Evolutionary conservation across 345 rosid species (phyloP), one percentile per base, ranked within the genome.

Genomic region (Eucalyptus erythrocorys): DNA sequence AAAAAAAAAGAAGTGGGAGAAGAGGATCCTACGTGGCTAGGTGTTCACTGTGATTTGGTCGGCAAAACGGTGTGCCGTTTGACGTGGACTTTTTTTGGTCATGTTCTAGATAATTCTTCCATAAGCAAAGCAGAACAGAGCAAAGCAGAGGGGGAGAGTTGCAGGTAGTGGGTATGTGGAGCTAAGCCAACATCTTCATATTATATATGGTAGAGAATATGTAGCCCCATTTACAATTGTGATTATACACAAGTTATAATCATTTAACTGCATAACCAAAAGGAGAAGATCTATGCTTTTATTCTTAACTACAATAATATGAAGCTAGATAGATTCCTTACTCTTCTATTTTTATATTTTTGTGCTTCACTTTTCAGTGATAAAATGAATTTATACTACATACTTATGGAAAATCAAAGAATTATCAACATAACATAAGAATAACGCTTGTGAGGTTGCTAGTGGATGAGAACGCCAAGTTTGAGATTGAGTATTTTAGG

Each of bases 91-190:
- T 76, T 76, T 76, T 37, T 76, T 37, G 59, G 59, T 59, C 64
- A 48, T 27, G 64, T 86, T 92, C 92, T 81, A 90, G 89, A 90
- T 86, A 48, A 55, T 86, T 91, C 89, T 84, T 91, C 87, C 92
- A 90, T 88, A 87, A 93, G 30, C 47, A 87, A 51, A 85, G 81
- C 66, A 55, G 59, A 55, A 22, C 59, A 55, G 59, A 32, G 91
- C 76, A n/a, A n/a, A n/a, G 79, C 79, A 68, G 11, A 26, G 85
- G 91, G 19, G 66, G 13, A 22, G 32, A 42, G 14, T 3, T 37
- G 32, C 16, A 30, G 88, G 88, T 45, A 37, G 16, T 26, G 40
- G n/a, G 26, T 43, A 30, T 15, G 88, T 59, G 88, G 53, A 87
- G 88, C 66, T 32, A 47, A 55, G 76, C 19, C 61, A 57, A 48